phyloP scores from a whole-genome alignment of 2,329 filamentous ascomycete genomes.

The Botryotinia narcissicola region DNA sequence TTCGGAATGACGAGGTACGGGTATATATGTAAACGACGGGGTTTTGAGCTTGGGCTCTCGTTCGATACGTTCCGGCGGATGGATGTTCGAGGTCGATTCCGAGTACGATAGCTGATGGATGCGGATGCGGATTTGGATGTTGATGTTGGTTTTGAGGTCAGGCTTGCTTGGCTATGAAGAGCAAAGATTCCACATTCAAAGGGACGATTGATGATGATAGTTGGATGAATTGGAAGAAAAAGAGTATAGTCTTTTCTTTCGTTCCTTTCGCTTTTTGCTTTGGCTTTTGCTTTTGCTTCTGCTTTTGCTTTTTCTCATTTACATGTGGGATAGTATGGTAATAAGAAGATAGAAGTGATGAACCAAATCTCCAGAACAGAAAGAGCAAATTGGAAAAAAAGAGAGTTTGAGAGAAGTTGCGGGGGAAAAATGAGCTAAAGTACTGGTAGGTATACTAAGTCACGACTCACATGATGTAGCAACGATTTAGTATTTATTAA shows the following conservation, averaged over 20 bases:
- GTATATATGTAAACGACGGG: slow-evolving; percentile 3
- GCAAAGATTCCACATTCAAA: neutral
- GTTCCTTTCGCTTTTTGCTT: neutral
- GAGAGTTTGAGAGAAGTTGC: slow-evolving; percentile 8
- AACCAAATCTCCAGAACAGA: neutral
- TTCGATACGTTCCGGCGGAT: neutral
- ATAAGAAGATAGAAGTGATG: neutral
- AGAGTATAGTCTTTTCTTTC: neutral
- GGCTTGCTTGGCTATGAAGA: neutral
- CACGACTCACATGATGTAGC: neutral
- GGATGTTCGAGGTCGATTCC: neutral
- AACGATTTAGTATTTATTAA: neutral
- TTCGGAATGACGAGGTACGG: neutral
- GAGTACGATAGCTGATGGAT: neutral
- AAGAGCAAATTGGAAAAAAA: neutral
- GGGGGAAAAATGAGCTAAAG: slow-evolving; percentile 12
- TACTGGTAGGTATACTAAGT: neutral
- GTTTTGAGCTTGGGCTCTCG: neutral
- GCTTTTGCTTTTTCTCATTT: neutral
- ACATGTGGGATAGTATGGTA: neutral
- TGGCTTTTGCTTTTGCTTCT: neutral
- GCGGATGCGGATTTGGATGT: too few species aligned
- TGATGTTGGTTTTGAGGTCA: neutral
- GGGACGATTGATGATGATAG: neutral
- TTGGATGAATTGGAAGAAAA: neutral